Conservation (phyloP, 768 basidiomycete genomes). For the Termitomyces titanicus region DNA sequence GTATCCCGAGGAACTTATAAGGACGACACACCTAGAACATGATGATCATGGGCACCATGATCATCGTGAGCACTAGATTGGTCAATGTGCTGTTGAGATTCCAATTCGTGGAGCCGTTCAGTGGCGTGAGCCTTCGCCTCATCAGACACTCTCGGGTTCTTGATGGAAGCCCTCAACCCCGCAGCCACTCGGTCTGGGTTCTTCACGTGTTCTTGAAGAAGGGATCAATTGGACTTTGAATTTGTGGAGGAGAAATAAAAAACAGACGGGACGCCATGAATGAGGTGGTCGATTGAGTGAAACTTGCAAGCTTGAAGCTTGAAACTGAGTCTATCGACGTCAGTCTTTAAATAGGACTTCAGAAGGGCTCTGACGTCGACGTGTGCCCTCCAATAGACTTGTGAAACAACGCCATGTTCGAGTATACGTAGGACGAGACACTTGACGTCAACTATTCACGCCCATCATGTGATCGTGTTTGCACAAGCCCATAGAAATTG, state of each 20-base stretch:
- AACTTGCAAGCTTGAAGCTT: neutral
- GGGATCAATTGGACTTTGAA: neutral
- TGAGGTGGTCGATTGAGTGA: neutral
- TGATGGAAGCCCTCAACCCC: conserved; percentile 51
- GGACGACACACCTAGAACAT: conserved; percentile 10
- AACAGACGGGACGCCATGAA: conserved; percentile 6
- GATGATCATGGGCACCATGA: conserved; percentile 8
- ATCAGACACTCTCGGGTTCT: conserved; percentile 51
- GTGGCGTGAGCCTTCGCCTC: conserved; percentile 47
- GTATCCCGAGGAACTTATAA: too few species aligned
- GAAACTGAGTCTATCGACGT: neutral
- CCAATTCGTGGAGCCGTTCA: conserved; percentile 33
- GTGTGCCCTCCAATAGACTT: conserved; percentile 3
- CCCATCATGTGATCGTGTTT: conserved; percentile 12
- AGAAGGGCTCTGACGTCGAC: conserved; percentile 3
- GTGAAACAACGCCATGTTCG: conserved; percentile 5
- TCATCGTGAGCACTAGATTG: conserved; percentile 4
- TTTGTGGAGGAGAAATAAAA: neutral
- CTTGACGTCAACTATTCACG: neutral
- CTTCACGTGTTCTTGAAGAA: conserved; percentile 23
- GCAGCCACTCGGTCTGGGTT: conserved; percentile 46
- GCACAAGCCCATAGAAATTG: too few species aligned
- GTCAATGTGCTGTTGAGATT: neutral
- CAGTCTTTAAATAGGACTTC: conserved; percentile 1
- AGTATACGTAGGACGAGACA: too few species aligned